phyloP scores from a whole-genome alignment of 306 rosid genomes.

The Hippophae gyantsensis region DNA sequence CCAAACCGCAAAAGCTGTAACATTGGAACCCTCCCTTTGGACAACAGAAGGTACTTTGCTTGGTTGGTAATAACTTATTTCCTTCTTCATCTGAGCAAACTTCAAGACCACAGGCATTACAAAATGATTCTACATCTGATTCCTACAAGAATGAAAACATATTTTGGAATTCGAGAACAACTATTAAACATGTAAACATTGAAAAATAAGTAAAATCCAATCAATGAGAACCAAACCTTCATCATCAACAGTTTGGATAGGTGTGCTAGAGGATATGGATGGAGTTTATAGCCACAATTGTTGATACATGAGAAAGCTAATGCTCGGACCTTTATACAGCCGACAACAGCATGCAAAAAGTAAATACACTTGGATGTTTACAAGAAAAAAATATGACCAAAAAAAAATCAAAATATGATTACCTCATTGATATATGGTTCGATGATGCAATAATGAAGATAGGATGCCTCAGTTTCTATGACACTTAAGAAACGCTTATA shows the following conservation, averaged over 20 bases:
- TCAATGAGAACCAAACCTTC: conserved; percentile 45
- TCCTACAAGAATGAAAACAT: conserved; percentile 31
- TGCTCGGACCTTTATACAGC: conserved; percentile 45
- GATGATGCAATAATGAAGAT: conserved; percentile 72
- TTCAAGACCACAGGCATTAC: conserved; percentile 60
- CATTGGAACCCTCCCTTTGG: conserved; percentile 50
- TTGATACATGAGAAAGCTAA: conserved; percentile 69
- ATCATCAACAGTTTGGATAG: conserved; percentile 61
- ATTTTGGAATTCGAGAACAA: conserved; percentile 5
- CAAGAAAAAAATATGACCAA: too few relatives aligned
- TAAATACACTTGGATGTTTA: background rate
- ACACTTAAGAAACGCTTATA: conserved; percentile 50
- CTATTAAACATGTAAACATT: background rate
- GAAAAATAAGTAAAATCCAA: background rate
- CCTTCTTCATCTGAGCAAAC: conserved; percentile 55
- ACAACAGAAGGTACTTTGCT: conserved; percentile 54
- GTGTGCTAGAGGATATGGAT: conserved; percentile 57
- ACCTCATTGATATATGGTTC: conserved; percentile 77
- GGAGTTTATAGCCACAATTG: conserved; percentile 77
- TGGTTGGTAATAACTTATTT: conserved; percentile 48
- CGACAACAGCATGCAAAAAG: conserved; percentile 5
- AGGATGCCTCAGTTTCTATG: conserved; percentile 54
- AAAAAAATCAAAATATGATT: conserved; percentile 10
- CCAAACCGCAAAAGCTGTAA: conserved; percentile 44
- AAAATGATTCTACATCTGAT: conserved; percentile 57